phyloP scores from a whole-genome alignment of 805 yeast genomes.

The Clavispora phyllophila region DNA sequence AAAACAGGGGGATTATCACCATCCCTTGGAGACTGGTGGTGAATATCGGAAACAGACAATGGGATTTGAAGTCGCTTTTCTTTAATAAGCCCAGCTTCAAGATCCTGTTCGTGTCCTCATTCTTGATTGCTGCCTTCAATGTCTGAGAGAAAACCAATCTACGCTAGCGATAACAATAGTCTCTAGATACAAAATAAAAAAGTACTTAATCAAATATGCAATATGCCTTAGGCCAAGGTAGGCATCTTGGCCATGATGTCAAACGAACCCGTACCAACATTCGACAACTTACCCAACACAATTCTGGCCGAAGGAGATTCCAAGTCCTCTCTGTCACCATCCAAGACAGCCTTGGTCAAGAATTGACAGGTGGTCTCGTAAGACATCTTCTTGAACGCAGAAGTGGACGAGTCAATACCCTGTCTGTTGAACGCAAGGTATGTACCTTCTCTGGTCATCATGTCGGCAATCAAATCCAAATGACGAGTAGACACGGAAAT shows the following conservation, averaged over 20 bases:
- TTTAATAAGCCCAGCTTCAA: slow-evolving; percentile 61
- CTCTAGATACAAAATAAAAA: background rate
- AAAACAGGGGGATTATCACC: slow-evolving; percentile 47
- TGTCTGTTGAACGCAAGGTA: slow-evolving; percentile 96
- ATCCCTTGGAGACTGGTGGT: slow-evolving; percentile 41
- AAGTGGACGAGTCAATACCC: slow-evolving; percentile 93
- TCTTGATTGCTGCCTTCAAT: slow-evolving; percentile 57
- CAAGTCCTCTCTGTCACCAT: slow-evolving; percentile 81
- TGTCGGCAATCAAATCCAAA: slow-evolving; percentile 93
- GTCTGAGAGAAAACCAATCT: slow-evolving; percentile 12
- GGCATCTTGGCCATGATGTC: slow-evolving; percentile 63
- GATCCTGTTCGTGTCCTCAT: slow-evolving; percentile 48
- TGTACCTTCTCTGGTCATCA: slow-evolving; percentile 99
- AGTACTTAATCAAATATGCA: slow-evolving; percentile 1
- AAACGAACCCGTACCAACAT: slow-evolving; percentile 95
- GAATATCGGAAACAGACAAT: slow-evolving; percentile 25
- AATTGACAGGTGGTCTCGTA: slow-evolving; percentile 98
- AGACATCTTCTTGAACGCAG: slow-evolving; percentile 97
- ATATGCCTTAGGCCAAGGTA: background rate
- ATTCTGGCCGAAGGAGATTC: slow-evolving; percentile 91
- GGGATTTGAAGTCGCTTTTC: slow-evolving; percentile 47
- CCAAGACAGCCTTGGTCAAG: slow-evolving; percentile 91
- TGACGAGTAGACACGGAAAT: slow-evolving; percentile 90
- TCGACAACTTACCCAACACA: slow-evolving; percentile 84
- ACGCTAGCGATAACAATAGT: background rate